Base-by-base conservation (phyloP, 2,329 filamentous ascomycete species). In the Pestalotiopsis sp. region DNA sequence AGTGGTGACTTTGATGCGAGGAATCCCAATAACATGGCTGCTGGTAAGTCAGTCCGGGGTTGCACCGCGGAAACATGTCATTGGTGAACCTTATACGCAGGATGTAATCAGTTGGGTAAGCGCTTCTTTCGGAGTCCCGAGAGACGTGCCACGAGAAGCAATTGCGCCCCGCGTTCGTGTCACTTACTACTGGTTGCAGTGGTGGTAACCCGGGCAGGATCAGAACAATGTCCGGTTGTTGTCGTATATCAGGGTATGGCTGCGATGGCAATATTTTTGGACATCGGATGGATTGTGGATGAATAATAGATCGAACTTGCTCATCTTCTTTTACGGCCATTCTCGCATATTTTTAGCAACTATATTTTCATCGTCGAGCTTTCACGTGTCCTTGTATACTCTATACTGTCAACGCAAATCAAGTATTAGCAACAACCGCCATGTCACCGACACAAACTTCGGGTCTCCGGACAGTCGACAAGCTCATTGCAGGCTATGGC, bases 401-500 rank as follows among this genome's bases (percentile, higher is more conserved):
- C 57, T 23, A 59, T 17, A 31, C 27, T 31, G 27, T 31, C 6
- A 9, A 31, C 27, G 27, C 27, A 6, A 31, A 31, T 1, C 27
- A 31, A 31, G 27, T 9, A n/a, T 52, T 52, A 9, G 45, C n/a
- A 20, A 17, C 17, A 52, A 52, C 20, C 25, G 36, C 6, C 63
- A 65, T 65, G 63, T 7, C 49, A 39, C 45, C 36, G 17, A 65
- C 14, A 49, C 70, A 63, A 56, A 38, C 68, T 31, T 68, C 69
- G 57, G 69, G 69, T n/a, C 59, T 67, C 36, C 39, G 65, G 11
- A 72, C 73, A 9, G 68, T 73, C n/a, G 59, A 70, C 39, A 60
- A 65, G 52, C 73, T 82, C 41, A 76, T 84, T 41, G 72, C 77
- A 9, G 80, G 79, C 68, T 85, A 85, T 69, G 74, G 76, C 60